Base-by-base conservation (phyloP, 1,139 yeast species). In the Candida sanyaensis region DNA sequence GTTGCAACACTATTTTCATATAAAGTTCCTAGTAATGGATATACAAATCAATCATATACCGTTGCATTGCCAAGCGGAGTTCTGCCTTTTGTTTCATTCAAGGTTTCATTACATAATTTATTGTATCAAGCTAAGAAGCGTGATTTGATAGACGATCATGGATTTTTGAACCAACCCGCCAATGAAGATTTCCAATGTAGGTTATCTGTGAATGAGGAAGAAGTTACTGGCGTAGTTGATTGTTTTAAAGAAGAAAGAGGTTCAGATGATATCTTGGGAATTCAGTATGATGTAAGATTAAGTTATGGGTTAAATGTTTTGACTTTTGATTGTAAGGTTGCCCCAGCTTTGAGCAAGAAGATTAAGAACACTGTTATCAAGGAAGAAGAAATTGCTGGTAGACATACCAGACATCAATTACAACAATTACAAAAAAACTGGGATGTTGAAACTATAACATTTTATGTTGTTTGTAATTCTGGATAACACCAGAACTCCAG, bases 161-260 rank as follows among this genome's bases (percentile, higher is more conserved):
- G 71, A 0, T 58, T 54, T 39, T 53, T 61, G 10, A 59, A 56
- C 41, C 59, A 58, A 54, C 55, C 64, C 5, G 60, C 69, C 6
- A 67, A 64, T 45, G 73, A 75, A 45, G 81, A 77, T 44, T 75
- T 74, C 53, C 74, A 70, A 57, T 74, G 78, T 45, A 67, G 64
- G 33, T 62, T 81, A 44, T 64, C 63, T 7, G 77, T 80, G 13
- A 81, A 81, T 55, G 81, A 79, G 23, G 82, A 78, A 43, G 78
- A 73, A 48, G 77, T 79, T 1, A 64, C 65, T 17, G 64, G 58
- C 26, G 66, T 77, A 47, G 61, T 71, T 43, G 68, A 78, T 61
- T 56, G 75, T 60, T 51, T 64, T 51, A 69, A 74, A 59, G 68
- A 76, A 44, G 67, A 68, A 10, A 46, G 40, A 27, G 49, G 46